Evolutionary conservation across 2,329 filamentous ascomycete genomes (phyloP).

Genomic region (Arthrobotrys sinensis): DNA sequence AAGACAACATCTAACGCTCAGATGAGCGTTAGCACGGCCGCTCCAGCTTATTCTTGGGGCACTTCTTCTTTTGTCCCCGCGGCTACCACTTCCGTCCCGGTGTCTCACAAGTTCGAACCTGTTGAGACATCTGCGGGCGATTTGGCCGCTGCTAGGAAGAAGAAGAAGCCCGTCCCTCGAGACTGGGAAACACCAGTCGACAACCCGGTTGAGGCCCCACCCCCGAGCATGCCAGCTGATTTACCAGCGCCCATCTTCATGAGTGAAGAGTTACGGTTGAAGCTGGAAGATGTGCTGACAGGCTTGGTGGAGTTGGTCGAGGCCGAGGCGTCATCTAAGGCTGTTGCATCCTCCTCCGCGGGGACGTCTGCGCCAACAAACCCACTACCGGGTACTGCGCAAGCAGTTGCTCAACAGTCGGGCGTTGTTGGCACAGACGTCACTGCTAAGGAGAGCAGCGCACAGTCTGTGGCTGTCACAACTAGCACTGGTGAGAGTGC

Average conservation of each 20-base stretch:
- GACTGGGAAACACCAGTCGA: background rate
- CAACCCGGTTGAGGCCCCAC: background rate
- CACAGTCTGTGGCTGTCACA: background rate
- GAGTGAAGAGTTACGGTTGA: background rate
- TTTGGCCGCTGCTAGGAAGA: background rate
- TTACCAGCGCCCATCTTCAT: background rate
- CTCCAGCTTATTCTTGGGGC: conserved; percentile 3
- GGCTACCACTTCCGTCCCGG: background rate
- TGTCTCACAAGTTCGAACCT: no score
- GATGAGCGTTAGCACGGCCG: no score
- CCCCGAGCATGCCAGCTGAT: background rate
- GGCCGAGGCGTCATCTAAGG: background rate
- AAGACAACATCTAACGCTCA: background rate
- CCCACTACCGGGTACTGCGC: background rate
- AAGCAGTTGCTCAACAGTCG: background rate
- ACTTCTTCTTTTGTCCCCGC: background rate
- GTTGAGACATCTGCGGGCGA: conserved; percentile 6
- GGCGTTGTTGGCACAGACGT: background rate
- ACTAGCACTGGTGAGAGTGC: conserved; percentile 6
- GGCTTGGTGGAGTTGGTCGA: background rate
- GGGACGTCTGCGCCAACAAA: background rate
- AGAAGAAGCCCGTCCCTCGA: background rate
- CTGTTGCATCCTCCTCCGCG: background rate
- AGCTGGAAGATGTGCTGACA: background rate
- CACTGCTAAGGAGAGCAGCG: background rate